Conservation (phyloP, 495 filamentous ascomycete species). For the Lophiostoma macrostomum region DNA sequence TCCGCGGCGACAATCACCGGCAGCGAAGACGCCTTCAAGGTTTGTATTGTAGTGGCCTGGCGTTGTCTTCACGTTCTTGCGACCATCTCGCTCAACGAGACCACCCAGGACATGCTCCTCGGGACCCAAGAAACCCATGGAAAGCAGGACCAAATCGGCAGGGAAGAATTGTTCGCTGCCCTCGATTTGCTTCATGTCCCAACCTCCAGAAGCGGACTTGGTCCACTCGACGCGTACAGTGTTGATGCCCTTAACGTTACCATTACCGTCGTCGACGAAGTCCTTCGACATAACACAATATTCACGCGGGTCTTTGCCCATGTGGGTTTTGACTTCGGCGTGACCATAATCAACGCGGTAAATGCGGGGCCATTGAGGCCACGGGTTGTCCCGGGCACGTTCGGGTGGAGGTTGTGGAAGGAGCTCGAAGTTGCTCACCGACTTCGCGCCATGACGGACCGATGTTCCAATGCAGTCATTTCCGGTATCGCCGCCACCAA, state of each 20-base stretch:
- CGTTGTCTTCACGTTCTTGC: slow-evolving; percentile 97
- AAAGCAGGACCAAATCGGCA: slow-evolving; percentile 91
- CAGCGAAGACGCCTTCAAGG: slow-evolving; percentile 85
- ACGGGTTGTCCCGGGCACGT: slow-evolving; percentile 95
- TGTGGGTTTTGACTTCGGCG: slow-evolving; percentile 93
- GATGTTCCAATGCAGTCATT: slow-evolving; percentile 99
- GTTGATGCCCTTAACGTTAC: slow-evolving; percentile 94
- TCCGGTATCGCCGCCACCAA: slow-evolving; percentile 97
- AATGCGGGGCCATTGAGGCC: slow-evolving; percentile 99
- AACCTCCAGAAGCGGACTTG: slow-evolving; percentile 81
- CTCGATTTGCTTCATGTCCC: slow-evolving; percentile 99
- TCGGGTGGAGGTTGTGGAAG: slow-evolving; percentile 91
- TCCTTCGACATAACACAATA: slow-evolving; percentile 99
- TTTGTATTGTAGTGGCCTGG: slow-evolving; percentile 88
- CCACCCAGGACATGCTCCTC: slow-evolving; percentile 86
- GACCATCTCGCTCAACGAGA: slow-evolving; percentile 83
- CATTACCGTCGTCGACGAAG: slow-evolving; percentile 88
- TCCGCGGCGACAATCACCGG: slow-evolving; percentile 93
- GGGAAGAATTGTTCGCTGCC: slow-evolving; percentile 96
- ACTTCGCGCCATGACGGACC: slow-evolving; percentile 95
- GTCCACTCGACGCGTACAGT: slow-evolving; percentile 97
- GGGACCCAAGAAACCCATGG: slow-evolving; percentile 97
- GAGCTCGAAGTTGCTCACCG: slow-evolving; percentile 95
- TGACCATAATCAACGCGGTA: slow-evolving; percentile 99
- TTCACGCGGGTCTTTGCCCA: slow-evolving; percentile 96